Conservation (phyloP, 2,329 filamentous ascomycete genomes). For the Alternaria brassicae region DNA sequence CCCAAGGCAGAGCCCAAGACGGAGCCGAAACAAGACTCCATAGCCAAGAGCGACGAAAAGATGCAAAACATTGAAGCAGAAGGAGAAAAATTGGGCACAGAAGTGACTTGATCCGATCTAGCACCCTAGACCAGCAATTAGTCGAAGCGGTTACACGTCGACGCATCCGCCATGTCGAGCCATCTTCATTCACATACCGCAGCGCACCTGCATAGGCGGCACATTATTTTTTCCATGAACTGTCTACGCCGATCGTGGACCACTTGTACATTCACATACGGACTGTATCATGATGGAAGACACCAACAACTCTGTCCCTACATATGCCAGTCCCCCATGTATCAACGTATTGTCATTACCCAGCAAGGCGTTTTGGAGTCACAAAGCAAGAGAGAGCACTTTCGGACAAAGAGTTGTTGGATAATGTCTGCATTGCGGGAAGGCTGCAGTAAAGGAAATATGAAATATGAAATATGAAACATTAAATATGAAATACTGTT, state of each 20-base stretch:
- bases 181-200: not conserved
- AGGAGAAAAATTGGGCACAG: not conserved
- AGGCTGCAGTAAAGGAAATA: not conserved
- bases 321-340: slow-evolving; percentile 8
- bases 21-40: not conserved
- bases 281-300: not conserved
- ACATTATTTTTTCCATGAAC: not conserved
- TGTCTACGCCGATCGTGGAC: not conserved
- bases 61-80: not conserved
- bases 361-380: slow-evolving; percentile 16
- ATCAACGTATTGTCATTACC: slow-evolving; percentile 9
- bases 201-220: not conserved
- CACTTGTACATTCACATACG: not conserved
- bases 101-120: slow-evolving; percentile 2
- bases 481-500: not conserved
- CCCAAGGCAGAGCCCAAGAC: slow-evolving; percentile 14
- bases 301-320: not conserved
- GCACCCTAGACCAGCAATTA: not conserved
- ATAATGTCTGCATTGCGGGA: not conserved
- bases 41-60: slow-evolving; percentile 4
- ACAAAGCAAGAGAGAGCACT: not conserved
- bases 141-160: not conserved
- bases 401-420: not conserved
- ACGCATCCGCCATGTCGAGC: not conserved
- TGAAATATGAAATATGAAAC: no score